Evolutionary conservation across 1,284 basidiomycete genomes (phyloP).

Genomic region (Naganishia liquefaciens): DNA sequence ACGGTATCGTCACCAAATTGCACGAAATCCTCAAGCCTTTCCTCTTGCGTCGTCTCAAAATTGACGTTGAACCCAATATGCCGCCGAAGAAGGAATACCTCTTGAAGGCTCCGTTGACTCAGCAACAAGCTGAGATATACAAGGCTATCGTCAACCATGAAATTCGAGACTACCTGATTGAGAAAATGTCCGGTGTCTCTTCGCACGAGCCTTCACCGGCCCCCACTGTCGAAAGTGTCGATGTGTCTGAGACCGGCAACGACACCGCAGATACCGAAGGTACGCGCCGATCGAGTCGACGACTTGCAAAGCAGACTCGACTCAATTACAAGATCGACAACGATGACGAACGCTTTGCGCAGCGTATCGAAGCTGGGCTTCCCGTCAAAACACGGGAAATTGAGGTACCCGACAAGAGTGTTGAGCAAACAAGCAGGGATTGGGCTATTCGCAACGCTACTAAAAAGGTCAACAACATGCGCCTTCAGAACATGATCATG

Average conservation of each 20-base stretch:
- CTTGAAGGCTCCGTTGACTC: conserved; percentile 83
- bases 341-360: conserved; percentile 69
- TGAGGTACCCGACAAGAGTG: conserved; percentile 54
- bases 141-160: conserved; percentile 71
- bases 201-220: conserved; percentile 33
- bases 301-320: conserved; percentile 49
- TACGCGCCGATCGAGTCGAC: conserved; percentile 34
- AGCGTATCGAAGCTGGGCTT: conserved; percentile 61
- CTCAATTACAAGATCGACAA: conserved; percentile 60
- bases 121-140: conserved; percentile 79
- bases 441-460: conserved; percentile 64
- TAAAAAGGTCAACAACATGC: conserved; percentile 84
- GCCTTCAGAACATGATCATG: conserved; percentile 90
- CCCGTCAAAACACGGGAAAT: conserved; percentile 26
- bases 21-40: conserved; percentile 94
- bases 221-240: conserved; percentile 39
- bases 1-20: conserved; percentile 70
- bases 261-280: conserved; percentile 39
- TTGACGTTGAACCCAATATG: conserved; percentile 80
- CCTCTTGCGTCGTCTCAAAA: conserved; percentile 87
- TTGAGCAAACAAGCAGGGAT: conserved; percentile 59
- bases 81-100: conserved; percentile 90
- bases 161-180: conserved; percentile 67
- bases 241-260: conserved; percentile 39
- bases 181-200: conserved; percentile 48